Conservation (phyloP, 1,284 basidiomycete species). For the Albatrellus sp. region DNA sequence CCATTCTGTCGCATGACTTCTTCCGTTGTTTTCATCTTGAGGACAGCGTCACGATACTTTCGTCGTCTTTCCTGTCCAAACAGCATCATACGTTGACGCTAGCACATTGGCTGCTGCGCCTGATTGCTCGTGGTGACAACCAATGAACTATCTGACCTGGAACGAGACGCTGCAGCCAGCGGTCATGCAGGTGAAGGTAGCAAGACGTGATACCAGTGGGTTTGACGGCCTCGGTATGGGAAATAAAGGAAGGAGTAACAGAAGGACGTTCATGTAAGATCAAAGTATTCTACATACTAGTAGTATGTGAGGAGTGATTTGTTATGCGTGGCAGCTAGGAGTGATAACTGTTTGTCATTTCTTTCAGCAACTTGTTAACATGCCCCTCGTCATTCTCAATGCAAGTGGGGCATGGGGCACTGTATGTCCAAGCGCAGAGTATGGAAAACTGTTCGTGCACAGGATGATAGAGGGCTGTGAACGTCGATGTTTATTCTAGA, state of each 20-base stretch:
- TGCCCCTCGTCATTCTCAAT: too few relatives aligned
- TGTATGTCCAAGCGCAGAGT: conserved; percentile 33
- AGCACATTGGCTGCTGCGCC: conserved; percentile 58
- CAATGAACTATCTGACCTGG: conserved; percentile 41
- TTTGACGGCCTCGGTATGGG: neutral
- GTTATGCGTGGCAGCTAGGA: conserved; percentile 54
- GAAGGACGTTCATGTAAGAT: conserved; percentile 29
- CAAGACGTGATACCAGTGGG: conserved; percentile 48
- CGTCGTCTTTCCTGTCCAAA: conserved; percentile 57
- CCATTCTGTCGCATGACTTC: conserved; percentile 60
- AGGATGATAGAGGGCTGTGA: too few relatives aligned
- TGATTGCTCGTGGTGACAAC: conserved; percentile 35
- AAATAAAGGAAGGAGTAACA: neutral
- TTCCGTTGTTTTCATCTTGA: conserved; percentile 60
- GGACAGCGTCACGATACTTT: conserved; percentile 39
- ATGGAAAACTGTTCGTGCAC: too few relatives aligned
- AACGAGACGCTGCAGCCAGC: conserved; percentile 34
- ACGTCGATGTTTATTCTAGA: too few relatives aligned
- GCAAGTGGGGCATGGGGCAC: conserved; percentile 41
- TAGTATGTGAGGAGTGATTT: conserved; percentile 67
- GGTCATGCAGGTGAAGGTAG: conserved; percentile 39
- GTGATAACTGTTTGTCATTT: conserved; percentile 23
- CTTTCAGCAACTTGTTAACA: neutral
- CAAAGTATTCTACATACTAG: conserved; percentile 68
- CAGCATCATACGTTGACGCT: conserved; percentile 56